Conservation (phyloP, 2,329 filamentous ascomycete genomes). For the Pseudodiploospora longispora region DNA sequence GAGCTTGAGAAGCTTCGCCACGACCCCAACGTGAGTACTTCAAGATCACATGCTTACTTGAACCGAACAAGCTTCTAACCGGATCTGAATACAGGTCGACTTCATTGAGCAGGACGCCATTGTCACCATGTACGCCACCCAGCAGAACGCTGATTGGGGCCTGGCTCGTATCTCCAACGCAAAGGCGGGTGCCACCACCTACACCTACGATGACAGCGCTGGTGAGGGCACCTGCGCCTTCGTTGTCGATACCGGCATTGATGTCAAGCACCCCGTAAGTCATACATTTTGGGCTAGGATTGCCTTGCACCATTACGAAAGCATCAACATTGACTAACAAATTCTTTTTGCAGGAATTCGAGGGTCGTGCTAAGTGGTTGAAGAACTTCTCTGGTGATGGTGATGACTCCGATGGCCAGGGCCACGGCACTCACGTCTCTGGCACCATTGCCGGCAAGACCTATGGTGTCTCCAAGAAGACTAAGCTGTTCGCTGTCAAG, state of each 20-base stretch:
- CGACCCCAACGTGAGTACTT: conserved; percentile 17
- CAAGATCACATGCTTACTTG: background rate
- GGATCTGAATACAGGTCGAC: conserved; percentile 13
- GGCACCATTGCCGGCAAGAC: conserved; percentile 29
- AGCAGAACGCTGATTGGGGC: conserved; percentile 29
- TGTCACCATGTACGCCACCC: conserved; percentile 43
- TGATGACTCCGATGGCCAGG: conserved; percentile 24
- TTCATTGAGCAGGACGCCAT: conserved; percentile 34
- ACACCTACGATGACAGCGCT: conserved; percentile 25
- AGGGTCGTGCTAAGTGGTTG: conserved; percentile 32
- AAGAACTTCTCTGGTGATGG: conserved; percentile 27
- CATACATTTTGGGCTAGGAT: conserved; percentile 26
- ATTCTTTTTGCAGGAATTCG: conserved; percentile 21
- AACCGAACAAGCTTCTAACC: background rate
- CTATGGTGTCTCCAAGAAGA: conserved; percentile 36
- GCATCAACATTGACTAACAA: conserved; percentile 28
- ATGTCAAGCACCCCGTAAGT: conserved; percentile 16
- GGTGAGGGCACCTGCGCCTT: conserved; percentile 31
- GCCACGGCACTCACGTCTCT: conserved; percentile 36
- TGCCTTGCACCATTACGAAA: conserved; percentile 15
- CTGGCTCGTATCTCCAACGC: conserved; percentile 26
- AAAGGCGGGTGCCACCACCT: conserved; percentile 15
- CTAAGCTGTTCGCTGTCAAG: conserved; percentile 36
- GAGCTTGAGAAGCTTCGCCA: conserved; percentile 18
- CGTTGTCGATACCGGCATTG: conserved; percentile 36